Evolutionary conservation across 148 eudicot species (phyloP).

Genomic region (Heliosperma pusillum): DNA sequence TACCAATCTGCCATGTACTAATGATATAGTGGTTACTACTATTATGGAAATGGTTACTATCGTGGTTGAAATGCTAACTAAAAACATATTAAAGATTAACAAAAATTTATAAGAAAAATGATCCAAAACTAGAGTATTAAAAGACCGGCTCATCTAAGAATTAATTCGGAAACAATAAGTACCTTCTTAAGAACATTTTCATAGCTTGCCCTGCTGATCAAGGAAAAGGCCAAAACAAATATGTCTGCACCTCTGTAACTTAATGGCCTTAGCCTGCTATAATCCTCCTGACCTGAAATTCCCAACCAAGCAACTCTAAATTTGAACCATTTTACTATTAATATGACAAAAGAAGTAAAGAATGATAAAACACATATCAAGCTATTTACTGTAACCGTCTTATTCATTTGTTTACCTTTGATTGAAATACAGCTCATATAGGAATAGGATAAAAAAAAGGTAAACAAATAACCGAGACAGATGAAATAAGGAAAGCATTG

Average conservation of each 20-base stretch:
- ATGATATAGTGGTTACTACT: background rate
- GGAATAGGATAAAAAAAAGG: no score
- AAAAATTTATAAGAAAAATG: no score
- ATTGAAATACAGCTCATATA: no score
- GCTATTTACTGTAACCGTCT: background rate
- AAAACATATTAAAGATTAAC: background rate
- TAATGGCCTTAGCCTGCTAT: slow-evolving; percentile 90
- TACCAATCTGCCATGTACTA: no score
- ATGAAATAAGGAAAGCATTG: background rate
- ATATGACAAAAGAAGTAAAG: background rate
- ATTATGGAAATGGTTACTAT: background rate
- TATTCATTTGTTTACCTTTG: no score
- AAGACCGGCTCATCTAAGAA: background rate
- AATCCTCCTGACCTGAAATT: slow-evolving; percentile 81
- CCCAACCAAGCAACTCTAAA: slow-evolving; percentile 8
- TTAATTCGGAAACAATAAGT: slow-evolving; percentile 8
- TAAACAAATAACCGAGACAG: no score
- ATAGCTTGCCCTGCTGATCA: slow-evolving; percentile 88
- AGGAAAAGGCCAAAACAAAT: slow-evolving; percentile 87
- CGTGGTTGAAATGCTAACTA: background rate
- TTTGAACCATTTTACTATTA: background rate
- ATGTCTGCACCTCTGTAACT: slow-evolving; percentile 95
- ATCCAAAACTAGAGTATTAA: no score
- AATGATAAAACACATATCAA: background rate
- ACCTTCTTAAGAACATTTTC: slow-evolving; percentile 99